phyloP scores from a whole-genome alignment of 306 rosid genomes.

The Begonia fuchsioides region DNA sequence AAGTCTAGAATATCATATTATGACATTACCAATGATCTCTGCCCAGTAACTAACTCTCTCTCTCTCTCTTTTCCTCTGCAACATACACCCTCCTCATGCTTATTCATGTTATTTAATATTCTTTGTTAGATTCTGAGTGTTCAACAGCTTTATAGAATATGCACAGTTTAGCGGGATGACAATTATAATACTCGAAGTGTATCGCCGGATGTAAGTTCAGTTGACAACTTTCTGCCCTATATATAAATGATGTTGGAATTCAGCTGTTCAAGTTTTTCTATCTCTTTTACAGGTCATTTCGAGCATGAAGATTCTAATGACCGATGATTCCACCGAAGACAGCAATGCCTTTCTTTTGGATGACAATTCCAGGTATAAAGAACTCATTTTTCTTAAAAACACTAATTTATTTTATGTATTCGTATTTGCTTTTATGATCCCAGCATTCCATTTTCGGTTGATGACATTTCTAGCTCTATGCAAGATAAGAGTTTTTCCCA shows the following conservation, averaged over 20 bases:
- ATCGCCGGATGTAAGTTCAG: conserved; percentile 52
- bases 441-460: conserved; percentile 68
- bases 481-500: conserved; percentile 33
- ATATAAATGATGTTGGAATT: no score
- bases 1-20: conserved; percentile 64
- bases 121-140: conserved; percentile 53
- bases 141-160: conserved; percentile 74
- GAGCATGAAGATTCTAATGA: conserved; percentile 63
- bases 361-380: conserved; percentile 71
- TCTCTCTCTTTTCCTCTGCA: not conserved
- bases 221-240: not conserved
- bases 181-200: conserved; percentile 39
- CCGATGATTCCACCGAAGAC: conserved; percentile 41
- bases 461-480: conserved; percentile 40
- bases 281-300: conserved; percentile 47
- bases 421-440: conserved; percentile 22
- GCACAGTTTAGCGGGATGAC: conserved; percentile 50
- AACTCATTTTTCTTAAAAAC: not conserved
- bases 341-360: conserved; percentile 56
- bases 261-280: not conserved
- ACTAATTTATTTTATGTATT: not conserved
- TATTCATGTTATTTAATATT: conserved; percentile 7
- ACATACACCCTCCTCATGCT: no score
- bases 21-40: conserved; percentile 73
- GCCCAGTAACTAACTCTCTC: conserved; percentile 67